A percentile compares a stretch with the other conserved stretches of the same genome.
Evolutionary conservation across 169 alveolate genomes (phyloP).

Genomic region (Plasmodium cynomolgi): DNA sequence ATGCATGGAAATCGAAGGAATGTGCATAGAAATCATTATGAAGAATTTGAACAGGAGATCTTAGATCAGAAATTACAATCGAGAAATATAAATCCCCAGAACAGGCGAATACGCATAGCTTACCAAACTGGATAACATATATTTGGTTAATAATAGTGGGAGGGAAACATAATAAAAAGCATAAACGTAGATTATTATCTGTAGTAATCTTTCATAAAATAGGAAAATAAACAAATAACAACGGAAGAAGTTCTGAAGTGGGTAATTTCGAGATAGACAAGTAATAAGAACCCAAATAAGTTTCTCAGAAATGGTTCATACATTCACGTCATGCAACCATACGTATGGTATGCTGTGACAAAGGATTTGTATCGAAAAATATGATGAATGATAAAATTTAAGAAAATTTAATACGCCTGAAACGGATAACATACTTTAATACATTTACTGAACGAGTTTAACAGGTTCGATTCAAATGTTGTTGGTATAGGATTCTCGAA

Average conservation of each 20-base stretch:
- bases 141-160: not conserved
- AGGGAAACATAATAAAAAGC: not conserved
- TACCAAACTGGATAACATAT: not conserved
- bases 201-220: not conserved
- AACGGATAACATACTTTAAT: not conserved
- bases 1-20: not conserved
- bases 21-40: not conserved
- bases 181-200: not conserved
- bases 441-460: not conserved
- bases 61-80: not conserved
- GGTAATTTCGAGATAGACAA: not conserved
- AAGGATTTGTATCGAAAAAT: not conserved
- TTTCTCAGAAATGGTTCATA: not conserved
- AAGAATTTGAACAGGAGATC: not conserved
- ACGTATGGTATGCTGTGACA: not conserved
- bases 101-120: not conserved
- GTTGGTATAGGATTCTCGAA: not conserved
- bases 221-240: not conserved
- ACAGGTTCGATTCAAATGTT: not conserved
- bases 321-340: not conserved
- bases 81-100: not conserved
- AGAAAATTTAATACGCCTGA: not conserved
- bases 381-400: not conserved
- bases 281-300: not conserved
- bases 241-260: not conserved